Base-by-base conservation (phyloP, 306 rosid genomes). In the Dryas alaskensis region DNA sequence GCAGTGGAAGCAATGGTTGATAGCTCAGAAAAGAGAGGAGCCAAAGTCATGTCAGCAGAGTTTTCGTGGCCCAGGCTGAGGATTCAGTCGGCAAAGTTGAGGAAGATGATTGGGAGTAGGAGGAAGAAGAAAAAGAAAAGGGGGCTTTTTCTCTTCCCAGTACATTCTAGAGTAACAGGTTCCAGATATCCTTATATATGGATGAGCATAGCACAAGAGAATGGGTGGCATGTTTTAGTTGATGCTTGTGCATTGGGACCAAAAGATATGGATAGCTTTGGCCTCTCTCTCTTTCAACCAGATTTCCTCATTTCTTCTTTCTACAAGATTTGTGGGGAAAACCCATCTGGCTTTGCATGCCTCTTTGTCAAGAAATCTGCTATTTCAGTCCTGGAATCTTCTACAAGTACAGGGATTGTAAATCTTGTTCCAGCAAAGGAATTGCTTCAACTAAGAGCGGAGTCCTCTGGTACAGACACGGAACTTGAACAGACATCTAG, bases 311-410 rank as follows among this genome's bases (percentile, higher is more conserved):
- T 91, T 49, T 91, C 90, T 59, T 94, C 98, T 8, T 94, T 92
- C 82, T 94, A 94, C 57, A 94, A 94, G 67, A 82, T 91, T 11
- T 94, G 82, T 60, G 97, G 98, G 4, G 94, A 89, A 70, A 94
- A 89, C 83, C 98, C 98, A 74, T 94, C 96, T 54, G 98, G 98
- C 16, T 89, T 91, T 83, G 98, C 97, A 13, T 94, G 98, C 79
- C 83, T 91, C 46, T 86, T 91, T 65, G 90, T 94, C 40, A 94
- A 91, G 76, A 94, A 91, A 82, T 81, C 96, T 27, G 81, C 78
- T 37, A 70, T 89, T 74, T 54, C 94, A 0, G 74, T 64, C 25
- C 82, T 94, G 67, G 92, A 91, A 75, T 66, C 77, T 7, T 84
- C 89, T 9, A 77, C 87, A 9, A 73, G 81, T 51, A 73, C 84